A percentile compares a stretch with the other conserved stretches of the same genome.
Conservation (phyloP, 2,329 filamentous ascomycete genomes). For the Ceratocystis alfenasii region DNA sequence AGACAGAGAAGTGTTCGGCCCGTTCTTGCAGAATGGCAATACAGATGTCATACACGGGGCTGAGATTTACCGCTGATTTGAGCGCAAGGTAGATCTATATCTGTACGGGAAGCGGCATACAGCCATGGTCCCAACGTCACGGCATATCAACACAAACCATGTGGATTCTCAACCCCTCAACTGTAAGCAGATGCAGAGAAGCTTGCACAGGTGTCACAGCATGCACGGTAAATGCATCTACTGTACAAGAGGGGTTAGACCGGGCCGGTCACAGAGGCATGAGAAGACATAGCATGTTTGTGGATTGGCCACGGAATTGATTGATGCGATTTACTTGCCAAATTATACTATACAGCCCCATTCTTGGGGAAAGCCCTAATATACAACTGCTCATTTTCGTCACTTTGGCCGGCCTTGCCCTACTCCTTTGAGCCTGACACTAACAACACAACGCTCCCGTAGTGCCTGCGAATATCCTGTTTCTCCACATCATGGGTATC, state of each 20-base stretch:
- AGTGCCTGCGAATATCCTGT: constrained; percentile 75
- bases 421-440: constrained; percentile 46
- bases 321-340: background rate
- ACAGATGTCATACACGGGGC: constrained; percentile 52
- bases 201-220: constrained; percentile 30
- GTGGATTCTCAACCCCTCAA: constrained; percentile 24
- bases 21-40: constrained; percentile 48
- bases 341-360: constrained; percentile 12
- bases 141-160: constrained; percentile 39
- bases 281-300: background rate
- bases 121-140: constrained; percentile 47
- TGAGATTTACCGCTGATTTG: constrained; percentile 46
- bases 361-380: background rate
- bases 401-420: background rate
- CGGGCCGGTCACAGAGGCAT: background rate
- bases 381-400: background rate
- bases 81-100: constrained; percentile 43
- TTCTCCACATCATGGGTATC: constrained; percentile 95
- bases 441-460: constrained; percentile 75
- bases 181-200: constrained; percentile 25
- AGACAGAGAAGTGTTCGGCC: constrained; percentile 28
- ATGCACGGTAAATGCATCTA: constrained; percentile 9
- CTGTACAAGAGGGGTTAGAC: constrained; percentile 13
- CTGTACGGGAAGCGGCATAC: constrained; percentile 29
- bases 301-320: background rate